Base-by-base conservation (phyloP, 1,139 yeast genomes). In the Meyerozyma guilliermondii region DNA sequence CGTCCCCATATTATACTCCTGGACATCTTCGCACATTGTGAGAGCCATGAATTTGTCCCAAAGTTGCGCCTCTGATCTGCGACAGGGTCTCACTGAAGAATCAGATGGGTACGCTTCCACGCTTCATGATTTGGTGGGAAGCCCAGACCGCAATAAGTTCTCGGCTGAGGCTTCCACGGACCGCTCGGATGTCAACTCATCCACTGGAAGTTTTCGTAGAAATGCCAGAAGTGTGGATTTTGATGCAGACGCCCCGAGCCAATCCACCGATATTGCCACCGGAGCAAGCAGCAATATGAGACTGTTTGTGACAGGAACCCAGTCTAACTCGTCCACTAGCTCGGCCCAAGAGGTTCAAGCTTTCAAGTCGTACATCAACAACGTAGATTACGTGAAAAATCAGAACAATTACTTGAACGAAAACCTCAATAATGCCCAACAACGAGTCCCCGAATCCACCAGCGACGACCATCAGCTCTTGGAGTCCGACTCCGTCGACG, bases 331-430 rank as follows among this genome's bases (percentile, higher is more conserved):
- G 36, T 18, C 36, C 36, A 20, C 17, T 10, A 29, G 33, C 36
- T 33, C 36, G 17, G 24, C 36, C 24, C 36, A 27, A 4, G 30
- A 36, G 4, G 31, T 36, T 7, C 39, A 22, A 37, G 52, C 51
- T 17, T 47, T 44, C 46, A 51, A 50, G 41, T 62, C 67, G 34
- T 65, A 58, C 45, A 51, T 64, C 24, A 60, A 54, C 39, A 60
- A 62, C 47, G 53, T 63, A 34, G 56, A 58, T 49, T 59, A 60
- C 44, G 53, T 52, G 16, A 42, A 55, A 28, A 58, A 58, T 41
- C 64, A 63, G 28, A 47, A 48, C 31, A 52, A 53, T 28, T 60
- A 50, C 46, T 50, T 65, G 33, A 52, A 49, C 30, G 59, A 56
- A 42, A 45, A 49, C 16, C 46, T 39, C 23, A 48, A 48, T 40